Percentiles rank a stretch among this genome's conserved stretches.
phyloP scores from a whole-genome alignment of 345 rosid genomes.

The Psidium friedrichsthalianum region DNA sequence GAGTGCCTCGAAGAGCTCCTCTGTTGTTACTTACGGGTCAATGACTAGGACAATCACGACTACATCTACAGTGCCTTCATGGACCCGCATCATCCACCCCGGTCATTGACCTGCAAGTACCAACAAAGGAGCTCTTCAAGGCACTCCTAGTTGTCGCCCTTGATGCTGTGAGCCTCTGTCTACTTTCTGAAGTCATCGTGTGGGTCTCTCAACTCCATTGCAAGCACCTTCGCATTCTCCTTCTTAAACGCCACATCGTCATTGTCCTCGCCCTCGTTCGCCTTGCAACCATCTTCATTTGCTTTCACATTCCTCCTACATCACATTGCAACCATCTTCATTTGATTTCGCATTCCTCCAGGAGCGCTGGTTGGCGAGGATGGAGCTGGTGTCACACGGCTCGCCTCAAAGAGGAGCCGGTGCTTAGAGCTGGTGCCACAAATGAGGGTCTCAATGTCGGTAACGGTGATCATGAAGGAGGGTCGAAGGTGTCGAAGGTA shows the following conservation, averaged over 20 bases:
- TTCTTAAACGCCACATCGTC: slow-evolving; percentile 20
- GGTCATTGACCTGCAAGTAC: slow-evolving; percentile 18
- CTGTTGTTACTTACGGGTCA: no score
- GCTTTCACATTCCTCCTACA: neutral
- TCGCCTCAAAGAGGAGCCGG: neutral
- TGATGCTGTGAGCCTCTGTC: slow-evolving; percentile 44
- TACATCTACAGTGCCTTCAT: no score
- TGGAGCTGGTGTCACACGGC: neutral
- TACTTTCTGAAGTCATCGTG: slow-evolving; percentile 61
- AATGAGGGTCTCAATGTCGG: neutral
- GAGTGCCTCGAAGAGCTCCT: no score
- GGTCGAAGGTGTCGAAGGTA: slow-evolving; percentile 6
- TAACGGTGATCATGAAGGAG: neutral
- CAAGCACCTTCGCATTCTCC: slow-evolving; percentile 29
- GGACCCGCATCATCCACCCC: neutral
- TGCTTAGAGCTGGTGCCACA: neutral
- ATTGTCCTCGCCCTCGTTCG: neutral
- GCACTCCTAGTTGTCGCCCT: slow-evolving; percentile 31
- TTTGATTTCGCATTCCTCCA: neutral
- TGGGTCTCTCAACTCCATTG: slow-evolving; percentile 73
- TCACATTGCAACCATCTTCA: neutral
- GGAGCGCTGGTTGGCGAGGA: neutral
- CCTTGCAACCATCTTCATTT: neutral
- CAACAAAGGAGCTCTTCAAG: slow-evolving; percentile 60
- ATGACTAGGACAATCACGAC: no score